phyloP scores from a whole-genome alignment of 192 early-diverging fungal species.

The Rhizophlyctis rosea region DNA sequence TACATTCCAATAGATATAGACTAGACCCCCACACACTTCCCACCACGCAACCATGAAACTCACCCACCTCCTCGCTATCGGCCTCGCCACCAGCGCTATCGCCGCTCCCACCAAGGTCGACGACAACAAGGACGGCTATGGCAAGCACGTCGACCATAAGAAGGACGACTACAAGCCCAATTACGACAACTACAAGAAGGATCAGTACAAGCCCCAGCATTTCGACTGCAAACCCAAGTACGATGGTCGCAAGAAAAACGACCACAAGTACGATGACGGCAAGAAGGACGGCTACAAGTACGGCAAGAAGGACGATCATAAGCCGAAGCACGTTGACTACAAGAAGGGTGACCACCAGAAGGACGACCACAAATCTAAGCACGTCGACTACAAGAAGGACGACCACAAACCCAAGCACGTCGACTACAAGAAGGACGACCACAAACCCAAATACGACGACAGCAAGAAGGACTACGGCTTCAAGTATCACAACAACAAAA shows the following conservation, averaged over 20 bases:
- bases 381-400: slow-evolving; percentile 5
- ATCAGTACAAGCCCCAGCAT: background rate
- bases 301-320: background rate
- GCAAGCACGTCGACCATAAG: background rate
- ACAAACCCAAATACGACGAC: background rate
- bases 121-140: background rate
- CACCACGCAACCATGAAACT: too few relatives aligned
- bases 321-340: background rate
- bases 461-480: background rate
- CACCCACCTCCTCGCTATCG: too few relatives aligned
- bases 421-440: background rate
- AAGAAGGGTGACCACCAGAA: background rate
- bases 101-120: background rate
- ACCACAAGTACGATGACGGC: background rate
- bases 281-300: background rate
- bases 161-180: slow-evolving; percentile 5
- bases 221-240: background rate
- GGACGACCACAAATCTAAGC: background rate
- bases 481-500: background rate
- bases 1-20: too few relatives aligned
- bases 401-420: too few relatives aligned
- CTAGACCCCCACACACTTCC: too few relatives aligned
- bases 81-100: too few relatives aligned
- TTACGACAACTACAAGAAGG: background rate
- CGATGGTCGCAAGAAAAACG: background rate